Evolutionary conservation across 805 yeast genomes (phyloP).

Genomic region (Yarrowia sp.): DNA sequence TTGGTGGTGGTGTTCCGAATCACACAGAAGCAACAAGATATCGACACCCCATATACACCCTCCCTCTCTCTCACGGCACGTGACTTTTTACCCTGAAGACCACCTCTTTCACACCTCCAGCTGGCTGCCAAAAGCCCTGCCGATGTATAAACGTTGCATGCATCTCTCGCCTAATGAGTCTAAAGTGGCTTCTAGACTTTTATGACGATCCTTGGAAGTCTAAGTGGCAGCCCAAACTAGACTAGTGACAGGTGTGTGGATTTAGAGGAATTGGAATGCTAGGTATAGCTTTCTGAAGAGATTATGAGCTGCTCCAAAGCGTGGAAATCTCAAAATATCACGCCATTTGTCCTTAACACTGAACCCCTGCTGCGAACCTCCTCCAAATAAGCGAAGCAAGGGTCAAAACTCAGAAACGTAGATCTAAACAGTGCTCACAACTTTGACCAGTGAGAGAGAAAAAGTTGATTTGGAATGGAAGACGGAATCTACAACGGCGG

Average conservation of each 20-base stretch:
- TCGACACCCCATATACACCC: no score
- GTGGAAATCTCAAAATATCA: not conserved
- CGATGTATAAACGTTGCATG: constrained; percentile 23
- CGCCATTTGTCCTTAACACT: not conserved
- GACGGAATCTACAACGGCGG: no score
- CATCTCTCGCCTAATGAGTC: constrained; percentile 31
- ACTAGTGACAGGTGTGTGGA: not conserved
- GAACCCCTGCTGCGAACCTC: not conserved
- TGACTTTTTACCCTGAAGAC: not conserved
- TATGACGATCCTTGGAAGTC: constrained; percentile 7
- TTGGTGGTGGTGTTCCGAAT: no score
- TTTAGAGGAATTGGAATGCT: no score
- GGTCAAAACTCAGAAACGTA: constrained; percentile 22
- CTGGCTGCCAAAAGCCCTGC: constrained; percentile 21
- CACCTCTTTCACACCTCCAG: not conserved
- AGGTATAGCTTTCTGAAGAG: no score
- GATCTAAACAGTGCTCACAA: constrained; percentile 5
- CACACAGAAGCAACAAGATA: no score
- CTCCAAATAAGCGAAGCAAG: constrained; percentile 26
- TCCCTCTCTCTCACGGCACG: not conserved
- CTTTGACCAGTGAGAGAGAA: not conserved
- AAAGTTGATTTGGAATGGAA: not conserved
- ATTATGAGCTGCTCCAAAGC: no score
- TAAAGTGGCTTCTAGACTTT: constrained; percentile 34
- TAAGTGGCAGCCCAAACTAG: not conserved